These are phyloP conservation scores for Inga laurina DNA, from an alignment of 306 rosid species.

Conservation along the genomic window DNA sequence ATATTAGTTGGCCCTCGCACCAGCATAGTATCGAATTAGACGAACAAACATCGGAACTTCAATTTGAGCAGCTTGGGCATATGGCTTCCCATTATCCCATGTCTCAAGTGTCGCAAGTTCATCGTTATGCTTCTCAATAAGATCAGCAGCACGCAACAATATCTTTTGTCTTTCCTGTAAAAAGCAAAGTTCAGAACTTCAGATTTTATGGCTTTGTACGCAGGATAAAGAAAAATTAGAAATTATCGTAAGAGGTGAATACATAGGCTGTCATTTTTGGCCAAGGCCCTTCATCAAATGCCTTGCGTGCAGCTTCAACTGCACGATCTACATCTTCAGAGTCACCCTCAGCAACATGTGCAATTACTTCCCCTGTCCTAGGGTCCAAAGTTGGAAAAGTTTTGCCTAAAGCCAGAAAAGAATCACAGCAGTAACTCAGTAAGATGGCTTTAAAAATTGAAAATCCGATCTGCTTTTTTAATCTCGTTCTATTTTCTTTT, in stretches of 20 bases:
- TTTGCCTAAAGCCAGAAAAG: conserved; percentile 53
- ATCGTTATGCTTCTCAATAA: conserved; percentile 74
- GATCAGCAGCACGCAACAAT: conserved; percentile 77
- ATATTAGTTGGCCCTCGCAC: conserved; percentile 39
- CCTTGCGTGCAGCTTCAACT: conserved; percentile 84
- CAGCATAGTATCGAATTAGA: conserved; percentile 78
- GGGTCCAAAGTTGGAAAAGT: conserved; percentile 85
- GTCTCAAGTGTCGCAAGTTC: conserved; percentile 86
- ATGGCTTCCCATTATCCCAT: conserved; percentile 96
- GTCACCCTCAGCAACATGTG: conserved; percentile 85
- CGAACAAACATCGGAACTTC: conserved; percentile 78
- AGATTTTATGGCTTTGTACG: neutral
- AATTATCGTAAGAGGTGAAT: conserved; percentile 13
- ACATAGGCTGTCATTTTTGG: conserved; percentile 92
- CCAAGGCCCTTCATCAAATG: conserved; percentile 95
- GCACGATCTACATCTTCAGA: conserved; percentile 82
- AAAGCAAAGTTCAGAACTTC: conserved; percentile 12
- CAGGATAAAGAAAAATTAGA: neutral
- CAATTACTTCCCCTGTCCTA: conserved; percentile 81
- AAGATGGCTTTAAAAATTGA: conserved; percentile 19
- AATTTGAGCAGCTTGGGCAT: conserved; percentile 64
- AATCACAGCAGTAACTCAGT: conserved; percentile 17
- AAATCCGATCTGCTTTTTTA: neutral
- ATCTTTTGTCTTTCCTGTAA: conserved; percentile 71
- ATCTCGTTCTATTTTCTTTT: neutral